Base-by-base conservation (phyloP, 2,329 filamentous ascomycete species). In the Fusarium mangiferae region DNA sequence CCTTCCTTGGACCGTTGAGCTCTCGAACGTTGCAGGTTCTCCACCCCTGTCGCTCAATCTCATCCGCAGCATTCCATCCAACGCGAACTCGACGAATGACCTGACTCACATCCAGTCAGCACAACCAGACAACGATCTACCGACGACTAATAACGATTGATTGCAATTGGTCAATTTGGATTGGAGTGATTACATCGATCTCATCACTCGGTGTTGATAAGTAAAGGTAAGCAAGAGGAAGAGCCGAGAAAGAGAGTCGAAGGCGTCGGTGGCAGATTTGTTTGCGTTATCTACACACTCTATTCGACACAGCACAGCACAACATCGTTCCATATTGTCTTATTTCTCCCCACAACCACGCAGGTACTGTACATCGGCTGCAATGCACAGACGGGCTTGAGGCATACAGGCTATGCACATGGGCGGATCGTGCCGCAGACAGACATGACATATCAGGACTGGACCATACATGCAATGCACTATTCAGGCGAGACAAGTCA, bases 51-150 rank as follows among this genome's bases (percentile, higher is more conserved):
- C 65, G 42, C 57, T 44, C 46, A 68, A 63, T 54, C 51, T 44
- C 49, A 59, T 58, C 58, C 30, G 41, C 67, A 56, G 62, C 73
- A 75, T 73, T 71, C 70, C 70, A 66, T 74, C 56, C 46, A 61
- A 55, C 42, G 38, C 26, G 42, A 44, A 65, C 45, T 72, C 45
- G 63, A 64, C 68, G 62, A 71, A 68, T 70, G 52, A 59, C 45
- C 54, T 65, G 68, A 73, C 56, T 70, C 57, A 58, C 46, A 39
- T 38, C 26, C 44, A 30, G 60, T 68, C 62, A 51, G 46, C 62
- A 67, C 38, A 57, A 68, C 70, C 17, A 69, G 22, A 72, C 63
- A 61, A 74, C 71, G 54, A 73, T 41, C 66, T 52, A 57, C 64
- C 67, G 62, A 72, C 62, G n/a, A 55, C 38, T 56, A 30, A 42